Percentiles rank a stretch among this genome's conserved stretches.
phyloP scores from a whole-genome alignment of 805 yeast species.

The Suhomyces sp. region DNA sequence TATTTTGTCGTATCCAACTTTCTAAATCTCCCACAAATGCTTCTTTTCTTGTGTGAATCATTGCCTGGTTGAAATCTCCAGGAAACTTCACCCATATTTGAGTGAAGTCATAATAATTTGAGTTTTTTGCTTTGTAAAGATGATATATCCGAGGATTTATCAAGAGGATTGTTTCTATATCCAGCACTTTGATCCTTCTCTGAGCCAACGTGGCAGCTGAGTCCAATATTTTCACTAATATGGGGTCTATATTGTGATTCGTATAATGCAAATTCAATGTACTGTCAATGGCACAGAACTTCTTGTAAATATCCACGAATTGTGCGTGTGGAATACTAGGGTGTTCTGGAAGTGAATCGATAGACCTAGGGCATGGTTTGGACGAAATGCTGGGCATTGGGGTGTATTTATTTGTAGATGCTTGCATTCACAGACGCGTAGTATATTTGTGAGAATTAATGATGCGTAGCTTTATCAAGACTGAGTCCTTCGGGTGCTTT shows the following conservation, averaged over 20 bases:
- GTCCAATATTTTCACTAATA: conserved; percentile 20
- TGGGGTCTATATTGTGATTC: conserved; percentile 28
- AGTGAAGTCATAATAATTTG: conserved; percentile 4
- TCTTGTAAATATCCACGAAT: conserved; percentile 10
- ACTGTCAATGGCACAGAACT: conserved; percentile 31
- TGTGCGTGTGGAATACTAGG: conserved; percentile 9
- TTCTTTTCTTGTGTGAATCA: conserved; percentile 15
- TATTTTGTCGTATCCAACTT: conserved; percentile 24
- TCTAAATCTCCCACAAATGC: conserved; percentile 17
- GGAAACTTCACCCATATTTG: conserved; percentile 11
- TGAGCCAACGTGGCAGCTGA: conserved; percentile 19
- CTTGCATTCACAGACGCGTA: too few species aligned
- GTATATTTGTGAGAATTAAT: too few species aligned
- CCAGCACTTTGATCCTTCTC: conserved; percentile 17
- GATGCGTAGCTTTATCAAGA: too few species aligned
- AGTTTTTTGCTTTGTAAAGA: conserved; percentile 6
- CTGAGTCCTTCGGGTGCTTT: too few species aligned
- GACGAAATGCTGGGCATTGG: too few species aligned
- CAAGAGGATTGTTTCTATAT: conserved; percentile 18
- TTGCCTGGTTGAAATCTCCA: conserved; percentile 3
- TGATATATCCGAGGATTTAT: conserved; percentile 17
- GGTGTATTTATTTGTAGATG: too few species aligned
- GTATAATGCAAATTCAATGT: conserved; percentile 34
- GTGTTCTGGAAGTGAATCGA: conserved; percentile 6
- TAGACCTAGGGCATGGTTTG: too few species aligned